Percentiles rank a stretch among this genome's conserved stretches.
These are phyloP conservation scores for Aphanomyces invadans DNA, from an alignment of 352 stramenopile species.

Conservation along the genomic window DNA sequence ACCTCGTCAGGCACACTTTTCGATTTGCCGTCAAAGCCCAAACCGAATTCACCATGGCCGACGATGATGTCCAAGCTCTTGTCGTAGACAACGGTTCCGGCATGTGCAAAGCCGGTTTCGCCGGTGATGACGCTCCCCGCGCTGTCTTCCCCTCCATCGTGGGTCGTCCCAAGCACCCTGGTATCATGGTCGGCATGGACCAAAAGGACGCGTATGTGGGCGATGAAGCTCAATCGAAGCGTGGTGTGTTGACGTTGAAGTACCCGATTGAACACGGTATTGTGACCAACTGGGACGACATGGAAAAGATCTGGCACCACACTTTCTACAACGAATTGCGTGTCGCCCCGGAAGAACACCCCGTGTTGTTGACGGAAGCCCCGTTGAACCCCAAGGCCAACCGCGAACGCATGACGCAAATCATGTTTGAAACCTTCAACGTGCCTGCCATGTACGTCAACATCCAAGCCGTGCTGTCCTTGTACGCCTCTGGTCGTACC, in stretches of 20 bases:
- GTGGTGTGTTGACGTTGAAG: constrained; percentile 88
- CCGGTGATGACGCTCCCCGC: constrained; percentile 93
- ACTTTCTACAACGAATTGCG: constrained; percentile 98
- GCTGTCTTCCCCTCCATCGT: constrained; percentile 97
- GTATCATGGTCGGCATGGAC: constrained; percentile 97
- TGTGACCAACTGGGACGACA: constrained; percentile 99
- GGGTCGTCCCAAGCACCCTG: constrained; percentile 91
- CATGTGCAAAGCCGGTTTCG: constrained; percentile 99
- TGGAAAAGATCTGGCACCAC: constrained; percentile 99
- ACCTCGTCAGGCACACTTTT: constrained; percentile 11
- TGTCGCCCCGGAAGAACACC: constrained; percentile 93
- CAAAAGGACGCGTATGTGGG: constrained; percentile 92
- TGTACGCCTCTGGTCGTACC: constrained; percentile 93
- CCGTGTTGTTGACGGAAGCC: constrained; percentile 91
- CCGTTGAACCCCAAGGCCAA: constrained; percentile 92
- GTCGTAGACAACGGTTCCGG: constrained; percentile 97
- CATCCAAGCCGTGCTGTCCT: constrained; percentile 88
- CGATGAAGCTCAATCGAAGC: constrained; percentile 91
- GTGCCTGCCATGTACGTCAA: constrained; percentile 92
- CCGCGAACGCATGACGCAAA: constrained; percentile 90
- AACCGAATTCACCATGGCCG: constrained; percentile 37
- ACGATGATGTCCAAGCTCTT: constrained; percentile 57
- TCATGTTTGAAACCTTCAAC: constrained; percentile 97
- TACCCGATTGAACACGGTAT: constrained; percentile 99
- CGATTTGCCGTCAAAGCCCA: constrained; percentile 22